Evolutionary conservation across 176 grass and related monocot species (phyloP), one percentile per base, ranked within the genome.

Genomic region (Calamus simplicifolius): DNA sequence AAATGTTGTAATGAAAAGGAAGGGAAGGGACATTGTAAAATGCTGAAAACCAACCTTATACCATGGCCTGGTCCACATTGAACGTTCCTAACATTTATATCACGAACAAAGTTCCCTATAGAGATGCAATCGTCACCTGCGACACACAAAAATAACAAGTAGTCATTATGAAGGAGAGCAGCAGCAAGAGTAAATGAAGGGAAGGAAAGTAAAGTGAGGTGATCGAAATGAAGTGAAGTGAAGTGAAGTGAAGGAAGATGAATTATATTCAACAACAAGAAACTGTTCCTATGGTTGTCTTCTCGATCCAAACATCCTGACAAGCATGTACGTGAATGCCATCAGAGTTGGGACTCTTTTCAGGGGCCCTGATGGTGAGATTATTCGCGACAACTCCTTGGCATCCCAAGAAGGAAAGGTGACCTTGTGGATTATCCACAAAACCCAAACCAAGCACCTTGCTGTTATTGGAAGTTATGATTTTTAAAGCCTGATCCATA

Each of bases 61-160:
- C 77, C 82, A 64, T 85, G 82, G 4, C 77, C 82, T 0, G 73
- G 63, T 12, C 57, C 62, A 13, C 82, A 85, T 14, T 2, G 69
- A 18, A 69, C 69, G 4, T 58, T 56, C 19, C 7, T 29, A n/a
- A 85, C 51, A 51, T 31, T 60, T 55, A 85, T 48, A 17, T 85
- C 68, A 3, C 59, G 53, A 28, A 61, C 75, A 5, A 64, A 60
- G 52, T 69, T 38, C 48, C 65, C 62, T 5, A 89, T 75, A 58
- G 85, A 85, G 59, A 89, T 8, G 63, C 85, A 89, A 67, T 89
- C 81, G 58, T 89, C 85, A 16, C 82, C 81, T 74, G 71, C 21
- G 16, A 55, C 21, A 5, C 6, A 5, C n/a, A 58, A 57, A 21
- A 26, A 21, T 56, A 61, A 7, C 5, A 29, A 71, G 0, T 51